phyloP scores from a whole-genome alignment of 352 stramenopile species.

The Aphanomyces astaci region DNA sequence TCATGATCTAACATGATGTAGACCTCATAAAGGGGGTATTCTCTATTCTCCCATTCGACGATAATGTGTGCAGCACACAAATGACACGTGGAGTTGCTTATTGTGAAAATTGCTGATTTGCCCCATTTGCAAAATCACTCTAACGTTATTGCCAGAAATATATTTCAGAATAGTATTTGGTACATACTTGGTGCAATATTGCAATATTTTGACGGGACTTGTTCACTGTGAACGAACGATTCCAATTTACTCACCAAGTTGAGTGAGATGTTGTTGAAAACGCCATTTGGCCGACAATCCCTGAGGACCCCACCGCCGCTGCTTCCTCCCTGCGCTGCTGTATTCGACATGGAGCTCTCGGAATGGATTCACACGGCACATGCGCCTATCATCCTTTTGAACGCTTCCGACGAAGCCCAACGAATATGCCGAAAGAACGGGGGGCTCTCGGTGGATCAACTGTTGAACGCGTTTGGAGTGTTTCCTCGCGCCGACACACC shows the following conservation, averaged over 20 bases:
- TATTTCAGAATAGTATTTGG: no score
- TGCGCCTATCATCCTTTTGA: slow-evolving; percentile 70
- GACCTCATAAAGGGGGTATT: no score
- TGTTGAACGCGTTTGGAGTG: slow-evolving; percentile 66
- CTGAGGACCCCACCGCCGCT: neutral
- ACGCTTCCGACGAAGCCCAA: slow-evolving; percentile 64
- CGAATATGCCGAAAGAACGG: slow-evolving; percentile 76
- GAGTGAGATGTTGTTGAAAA: neutral
- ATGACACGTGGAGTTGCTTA: no score
- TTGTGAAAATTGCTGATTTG: no score
- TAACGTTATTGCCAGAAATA: neutral
- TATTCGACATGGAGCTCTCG: slow-evolving; percentile 30
- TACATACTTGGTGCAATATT: neutral
- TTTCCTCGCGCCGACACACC: slow-evolving; percentile 56
- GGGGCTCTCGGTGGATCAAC: slow-evolving; percentile 50
- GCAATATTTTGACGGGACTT: neutral
- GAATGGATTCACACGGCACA: slow-evolving; percentile 72
- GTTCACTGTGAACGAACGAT: neutral
- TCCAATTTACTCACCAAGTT: no score
- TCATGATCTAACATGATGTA: no score
- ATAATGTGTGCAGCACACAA: no score
- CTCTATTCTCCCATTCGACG: no score
- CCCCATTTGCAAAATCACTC: no score
- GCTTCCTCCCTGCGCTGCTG: neutral
- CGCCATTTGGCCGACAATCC: neutral